These are phyloP conservation scores for Paramecium caudatum DNA, from an alignment of 73 alveolate genomes.

Conservation along the genomic window DNA sequence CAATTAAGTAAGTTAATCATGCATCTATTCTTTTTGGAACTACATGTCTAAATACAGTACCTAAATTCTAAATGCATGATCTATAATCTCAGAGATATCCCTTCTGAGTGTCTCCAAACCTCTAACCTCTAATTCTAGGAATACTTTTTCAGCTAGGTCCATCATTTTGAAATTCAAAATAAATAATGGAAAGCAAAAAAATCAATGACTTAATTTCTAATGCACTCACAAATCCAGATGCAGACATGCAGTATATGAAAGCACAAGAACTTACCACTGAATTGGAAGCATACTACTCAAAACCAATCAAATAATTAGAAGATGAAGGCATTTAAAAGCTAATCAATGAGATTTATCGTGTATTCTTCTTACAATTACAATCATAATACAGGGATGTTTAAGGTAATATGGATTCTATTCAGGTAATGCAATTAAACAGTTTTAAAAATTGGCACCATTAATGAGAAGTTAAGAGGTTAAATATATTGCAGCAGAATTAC, in stretches of 20 bases:
- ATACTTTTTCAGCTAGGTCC: conserved; percentile 27
- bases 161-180: conserved; percentile 46
- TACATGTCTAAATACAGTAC: not conserved
- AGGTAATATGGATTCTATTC: not conserved
- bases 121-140: not conserved
- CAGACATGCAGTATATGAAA: conserved; percentile 49
- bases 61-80: not conserved
- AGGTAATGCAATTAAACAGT: conserved; percentile 35
- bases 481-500: not conserved
- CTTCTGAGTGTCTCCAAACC: not conserved
- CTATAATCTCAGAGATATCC: conserved; percentile 28
- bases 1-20: not conserved
- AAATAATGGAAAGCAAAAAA: conserved; percentile 10
- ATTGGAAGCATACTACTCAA: not conserved
- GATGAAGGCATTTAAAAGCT: conserved; percentile 23
- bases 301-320: not conserved
- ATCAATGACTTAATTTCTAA: not conserved
- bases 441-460: conserved; percentile 26
- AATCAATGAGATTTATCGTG: not conserved
- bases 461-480: conserved; percentile 14
- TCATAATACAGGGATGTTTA: conserved; percentile 42
- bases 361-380: not conserved
- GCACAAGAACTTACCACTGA: conserved; percentile 35
- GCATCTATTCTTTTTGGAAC: not conserved
- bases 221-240: conserved; percentile 21